A percentile compares a stretch with the other conserved stretches of the same genome.
These are phyloP conservation scores for Casuarina cunninghamiana DNA, from an alignment of 306 rosid genomes.

Conservation along the genomic window DNA sequence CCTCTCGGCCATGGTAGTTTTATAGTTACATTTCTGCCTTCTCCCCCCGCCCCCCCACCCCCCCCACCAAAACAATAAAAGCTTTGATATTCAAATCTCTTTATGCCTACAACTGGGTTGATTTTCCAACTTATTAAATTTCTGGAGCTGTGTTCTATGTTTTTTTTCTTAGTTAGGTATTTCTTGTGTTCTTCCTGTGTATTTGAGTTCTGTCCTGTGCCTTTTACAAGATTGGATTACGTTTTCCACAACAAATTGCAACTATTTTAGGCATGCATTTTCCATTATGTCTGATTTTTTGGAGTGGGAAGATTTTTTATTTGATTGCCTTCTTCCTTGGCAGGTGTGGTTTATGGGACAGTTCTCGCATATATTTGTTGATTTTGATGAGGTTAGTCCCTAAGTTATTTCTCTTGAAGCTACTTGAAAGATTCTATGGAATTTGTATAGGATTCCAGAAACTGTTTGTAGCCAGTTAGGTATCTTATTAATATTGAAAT, in stretches of 20 bases:
- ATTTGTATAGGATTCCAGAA: conserved; percentile 7
- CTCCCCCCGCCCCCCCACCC: not conserved
- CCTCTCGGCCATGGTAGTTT: conserved; percentile 88
- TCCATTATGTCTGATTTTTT: not conserved
- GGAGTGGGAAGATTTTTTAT: conserved; percentile 10
- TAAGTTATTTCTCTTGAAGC: conserved; percentile 14
- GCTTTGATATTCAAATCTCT: too few species aligned
- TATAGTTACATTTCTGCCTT: conserved; percentile 8
- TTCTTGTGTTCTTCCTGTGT: too few species aligned
- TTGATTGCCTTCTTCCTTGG: conserved; percentile 33
- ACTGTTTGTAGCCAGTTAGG: conserved; percentile 8
- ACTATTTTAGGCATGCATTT: not conserved
- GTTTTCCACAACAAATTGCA: conserved; percentile 2
- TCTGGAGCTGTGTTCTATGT: too few species aligned
- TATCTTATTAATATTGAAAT: not conserved
- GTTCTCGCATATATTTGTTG: conserved; percentile 68
- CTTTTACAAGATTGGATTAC: too few species aligned
- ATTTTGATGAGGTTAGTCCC: conserved; percentile 79
- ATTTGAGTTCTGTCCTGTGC: too few species aligned
- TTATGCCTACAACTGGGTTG: too few species aligned
- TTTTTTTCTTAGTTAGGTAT: too few species aligned
- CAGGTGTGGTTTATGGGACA: conserved; percentile 96
- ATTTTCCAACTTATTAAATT: too few species aligned
- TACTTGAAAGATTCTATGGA: conserved; percentile 1
- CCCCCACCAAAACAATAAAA: too few species aligned